Percentiles rank a stretch among this genome's conserved stretches.
These are phyloP conservation scores for Beauveria medogensis DNA, from an alignment of 2,329 filamentous ascomycete species.

Conservation along the genomic window DNA sequence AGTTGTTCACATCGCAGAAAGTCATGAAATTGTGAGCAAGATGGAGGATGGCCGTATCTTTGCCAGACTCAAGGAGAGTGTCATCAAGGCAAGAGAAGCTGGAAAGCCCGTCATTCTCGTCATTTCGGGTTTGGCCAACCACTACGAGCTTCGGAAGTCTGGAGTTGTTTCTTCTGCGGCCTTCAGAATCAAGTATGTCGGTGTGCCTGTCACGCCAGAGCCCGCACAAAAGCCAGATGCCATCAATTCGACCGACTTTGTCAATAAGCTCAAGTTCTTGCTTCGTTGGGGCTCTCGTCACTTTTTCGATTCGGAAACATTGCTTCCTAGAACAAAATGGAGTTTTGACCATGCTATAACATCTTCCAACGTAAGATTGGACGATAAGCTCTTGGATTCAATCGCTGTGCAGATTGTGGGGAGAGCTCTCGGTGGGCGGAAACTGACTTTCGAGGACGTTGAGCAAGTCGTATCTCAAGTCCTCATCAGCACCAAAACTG, in stretches of 20 bases:
- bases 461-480: background rate
- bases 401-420: background rate
- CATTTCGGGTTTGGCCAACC: fast-evolving
- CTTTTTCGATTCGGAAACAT: background rate
- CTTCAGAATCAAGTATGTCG: background rate
- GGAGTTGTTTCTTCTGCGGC: background rate
- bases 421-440: background rate
- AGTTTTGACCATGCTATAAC: background rate
- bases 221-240: background rate
- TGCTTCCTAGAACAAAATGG: background rate
- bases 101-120: background rate
- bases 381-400: background rate
- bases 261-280: background rate
- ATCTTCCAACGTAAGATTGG: too few relatives aligned
- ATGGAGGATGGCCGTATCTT: background rate
- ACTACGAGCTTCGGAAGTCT: fast-evolving
- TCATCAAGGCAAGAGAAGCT: background rate
- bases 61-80: background rate
- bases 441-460: background rate
- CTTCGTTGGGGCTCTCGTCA: background rate
- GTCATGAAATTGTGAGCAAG: too few relatives aligned
- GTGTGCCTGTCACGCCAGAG: background rate
- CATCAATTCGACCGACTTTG: background rate
- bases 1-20: background rate
- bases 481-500: background rate